phyloP scores from a whole-genome alignment of 2,329 filamentous ascomycete genomes.

The Colletotrichum sp. region DNA sequence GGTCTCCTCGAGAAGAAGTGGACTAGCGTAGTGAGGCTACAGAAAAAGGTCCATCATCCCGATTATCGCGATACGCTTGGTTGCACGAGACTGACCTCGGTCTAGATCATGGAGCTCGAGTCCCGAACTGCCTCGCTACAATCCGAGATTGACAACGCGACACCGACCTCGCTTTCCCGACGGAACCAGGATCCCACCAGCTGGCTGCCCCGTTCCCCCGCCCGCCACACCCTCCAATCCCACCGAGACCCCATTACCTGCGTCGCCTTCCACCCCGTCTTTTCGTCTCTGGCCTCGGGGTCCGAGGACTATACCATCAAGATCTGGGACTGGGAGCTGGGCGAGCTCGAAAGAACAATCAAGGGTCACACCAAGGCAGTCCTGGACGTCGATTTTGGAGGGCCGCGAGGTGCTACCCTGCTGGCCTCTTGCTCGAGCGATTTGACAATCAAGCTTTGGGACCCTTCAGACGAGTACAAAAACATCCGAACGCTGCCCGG shows the following conservation, averaged over 20 bases:
- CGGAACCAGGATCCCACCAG: slow-evolving; percentile 82
- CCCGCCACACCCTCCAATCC: slow-evolving; percentile 82
- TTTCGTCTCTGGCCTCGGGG: slow-evolving; percentile 87
- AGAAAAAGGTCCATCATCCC: slow-evolving; percentile 78
- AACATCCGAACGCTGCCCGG: slow-evolving; percentile 91
- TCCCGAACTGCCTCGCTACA: slow-evolving; percentile 75
- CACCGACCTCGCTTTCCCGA: slow-evolving; percentile 74
- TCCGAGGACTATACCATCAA: slow-evolving; percentile 95
- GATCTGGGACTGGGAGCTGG: slow-evolving; percentile 96
- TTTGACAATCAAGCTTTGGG: slow-evolving; percentile 94
- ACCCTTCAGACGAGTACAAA: slow-evolving; percentile 90
- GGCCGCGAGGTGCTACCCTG: slow-evolving; percentile 78
- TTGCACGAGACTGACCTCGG: neutral
- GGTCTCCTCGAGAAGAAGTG: slow-evolving; percentile 96
- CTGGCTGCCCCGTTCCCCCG: slow-evolving; percentile 86
- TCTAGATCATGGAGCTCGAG: slow-evolving; percentile 91
- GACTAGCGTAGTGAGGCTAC: slow-evolving; percentile 92
- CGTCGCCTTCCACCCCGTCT: slow-evolving; percentile 90
- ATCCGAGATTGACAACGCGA: slow-evolving; percentile 82
- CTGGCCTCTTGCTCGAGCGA: slow-evolving; percentile 80
- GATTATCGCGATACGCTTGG: neutral
- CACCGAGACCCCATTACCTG: slow-evolving; percentile 84
- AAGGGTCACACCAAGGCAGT: slow-evolving; percentile 93
- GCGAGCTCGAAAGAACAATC: slow-evolving; percentile 86
- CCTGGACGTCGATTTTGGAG: slow-evolving; percentile 88